These are phyloP conservation scores for Cyclaneusma minus DNA, from an alignment of 2,329 filamentous ascomycete genomes.

Conservation along the genomic window DNA sequence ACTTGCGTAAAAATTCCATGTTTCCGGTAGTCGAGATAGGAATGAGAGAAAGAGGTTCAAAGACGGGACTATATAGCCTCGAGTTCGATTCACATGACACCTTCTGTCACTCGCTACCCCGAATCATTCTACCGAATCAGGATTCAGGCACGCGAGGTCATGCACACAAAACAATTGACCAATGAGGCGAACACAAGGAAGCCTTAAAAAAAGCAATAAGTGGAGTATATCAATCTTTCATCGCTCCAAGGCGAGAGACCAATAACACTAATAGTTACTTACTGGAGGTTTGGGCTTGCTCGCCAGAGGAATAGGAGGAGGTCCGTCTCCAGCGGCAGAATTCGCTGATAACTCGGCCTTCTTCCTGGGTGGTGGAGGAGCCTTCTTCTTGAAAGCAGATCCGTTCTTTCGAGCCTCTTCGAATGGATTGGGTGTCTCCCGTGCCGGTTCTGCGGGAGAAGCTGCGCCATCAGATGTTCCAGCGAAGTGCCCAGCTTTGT, in stretches of 20 bases:
- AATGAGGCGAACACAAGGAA: too few relatives aligned
- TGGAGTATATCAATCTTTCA: conserved; percentile 6
- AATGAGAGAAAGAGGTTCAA: too few relatives aligned
- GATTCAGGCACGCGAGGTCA: too few relatives aligned
- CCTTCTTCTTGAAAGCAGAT: conserved; percentile 18
- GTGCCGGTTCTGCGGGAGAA: conserved; percentile 1
- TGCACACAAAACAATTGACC: too few relatives aligned
- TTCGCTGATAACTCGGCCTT: conserved; percentile 7
- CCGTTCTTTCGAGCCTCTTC: conserved; percentile 2
- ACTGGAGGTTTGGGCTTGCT: conserved; percentile 19
- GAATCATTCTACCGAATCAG: too few relatives aligned
- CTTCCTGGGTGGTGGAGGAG: conserved; percentile 19
- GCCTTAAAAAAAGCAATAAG: too few relatives aligned
- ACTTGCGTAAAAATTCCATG: too few relatives aligned
- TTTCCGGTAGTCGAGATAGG: too few relatives aligned
- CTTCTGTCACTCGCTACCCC: too few relatives aligned
- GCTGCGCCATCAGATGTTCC: too few relatives aligned
- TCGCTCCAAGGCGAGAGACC: neutral
- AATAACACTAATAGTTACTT: conserved; percentile 9
- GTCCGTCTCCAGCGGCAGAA: conserved; percentile 3
- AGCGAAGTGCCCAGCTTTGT: conserved; percentile 14
- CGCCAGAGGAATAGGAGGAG: conserved; percentile 8
- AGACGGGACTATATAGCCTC: too few relatives aligned
- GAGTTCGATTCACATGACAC: too few relatives aligned
- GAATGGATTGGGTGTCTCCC: neutral